A percentile compares a stretch with the other conserved stretches of the same genome.
phyloP scores from a whole-genome alignment of 1,284 basidiomycete species.

The Malassezia brasiliensis region DNA sequence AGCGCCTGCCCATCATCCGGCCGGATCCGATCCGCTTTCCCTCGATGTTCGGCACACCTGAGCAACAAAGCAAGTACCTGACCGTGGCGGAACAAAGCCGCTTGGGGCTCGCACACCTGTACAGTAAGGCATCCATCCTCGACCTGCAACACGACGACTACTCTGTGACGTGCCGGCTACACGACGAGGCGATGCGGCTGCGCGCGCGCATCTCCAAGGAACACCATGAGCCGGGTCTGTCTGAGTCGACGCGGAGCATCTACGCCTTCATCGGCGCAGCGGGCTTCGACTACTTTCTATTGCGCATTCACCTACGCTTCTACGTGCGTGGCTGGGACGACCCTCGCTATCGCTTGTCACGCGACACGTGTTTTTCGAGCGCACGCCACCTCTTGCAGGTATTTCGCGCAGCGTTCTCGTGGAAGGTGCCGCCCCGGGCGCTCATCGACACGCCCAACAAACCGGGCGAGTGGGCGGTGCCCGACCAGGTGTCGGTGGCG shows the following conservation, averaged over 20 bases:
- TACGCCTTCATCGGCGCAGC: slow-evolving; percentile 16
- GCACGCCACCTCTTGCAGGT: slow-evolving; percentile 30
- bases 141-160: slow-evolving; percentile 30
- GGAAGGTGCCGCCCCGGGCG: slow-evolving; percentile 27
- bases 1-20: slow-evolving; percentile 8
- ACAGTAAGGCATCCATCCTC: slow-evolving; percentile 22
- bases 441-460: neutral
- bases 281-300: slow-evolving; percentile 7
- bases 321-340: slow-evolving; percentile 40
- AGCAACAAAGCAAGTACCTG: slow-evolving; percentile 16
- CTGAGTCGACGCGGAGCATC: slow-evolving; percentile 19
- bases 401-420: slow-evolving; percentile 33
- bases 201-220: neutral
- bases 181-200: slow-evolving; percentile 18
- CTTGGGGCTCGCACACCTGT: slow-evolving; percentile 23
- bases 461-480: slow-evolving; percentile 20
- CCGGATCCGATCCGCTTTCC: slow-evolving; percentile 8
- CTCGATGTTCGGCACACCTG: slow-evolving; percentile 14
- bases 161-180: slow-evolving; percentile 27
- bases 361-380: slow-evolving; percentile 31
- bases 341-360: slow-evolving; percentile 27
- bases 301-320: slow-evolving; percentile 33
- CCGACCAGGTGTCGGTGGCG: slow-evolving; percentile 22
- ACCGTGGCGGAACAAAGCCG: neutral
- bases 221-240: neutral